phyloP scores from a whole-genome alignment of 176 grass and related monocot genomes.

The Zea mays region Zm-B73-REFERENCE-NAM-5.0 NC_050097.1:237255001-237255500 shows the following conservation, averaged over 20 bases:
- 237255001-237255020: constrained; percentile 15
- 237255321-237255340: not conserved
- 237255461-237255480: not conserved
- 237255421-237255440: not conserved
- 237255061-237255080: not conserved
- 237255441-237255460: not conserved
- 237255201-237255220: too few relatives aligned
- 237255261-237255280: too few relatives aligned
- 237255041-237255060: constrained; percentile 8
- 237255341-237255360: not conserved
- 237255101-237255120: not conserved
- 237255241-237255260: too few relatives aligned
- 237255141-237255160: not conserved
- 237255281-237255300: not conserved
- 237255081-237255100: not conserved
- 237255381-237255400: not conserved
- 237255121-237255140: not conserved
- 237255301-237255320: not conserved
- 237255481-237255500: not conserved
- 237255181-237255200: too few relatives aligned
- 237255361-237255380: not conserved
- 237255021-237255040: constrained; percentile 22
- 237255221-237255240: too few relatives aligned
- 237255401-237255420: not conserved
- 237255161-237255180: not conserved